These are phyloP conservation scores for Plasmodium inui DNA, from an alignment of 169 alveolate species.

Conservation along the genomic window DNA sequence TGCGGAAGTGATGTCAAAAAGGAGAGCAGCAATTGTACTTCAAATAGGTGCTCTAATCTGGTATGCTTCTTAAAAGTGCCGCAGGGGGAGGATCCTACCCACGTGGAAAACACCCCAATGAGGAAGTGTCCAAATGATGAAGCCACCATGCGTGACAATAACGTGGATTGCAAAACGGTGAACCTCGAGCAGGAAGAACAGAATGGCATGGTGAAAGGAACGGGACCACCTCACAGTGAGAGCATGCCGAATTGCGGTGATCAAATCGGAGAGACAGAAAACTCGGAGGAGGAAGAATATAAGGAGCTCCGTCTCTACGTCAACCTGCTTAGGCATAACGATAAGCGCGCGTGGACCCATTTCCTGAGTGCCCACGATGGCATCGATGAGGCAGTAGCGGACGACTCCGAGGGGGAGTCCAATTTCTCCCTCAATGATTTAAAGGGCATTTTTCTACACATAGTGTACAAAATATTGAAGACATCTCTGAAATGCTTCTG, in stretches of 20 bases:
- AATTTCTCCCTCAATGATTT: constrained; percentile 47
- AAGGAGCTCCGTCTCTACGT: constrained; percentile 22
- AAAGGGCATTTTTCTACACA: constrained; percentile 37
- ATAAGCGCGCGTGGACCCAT: constrained; percentile 4
- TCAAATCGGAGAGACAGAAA: neutral
- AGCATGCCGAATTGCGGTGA: neutral
- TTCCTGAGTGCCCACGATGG: neutral
- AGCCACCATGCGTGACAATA: neutral
- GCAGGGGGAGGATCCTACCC: neutral
- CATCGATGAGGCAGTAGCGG: neutral
- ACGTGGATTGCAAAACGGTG: neutral
- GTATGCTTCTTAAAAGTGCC: neutral
- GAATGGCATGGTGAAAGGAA: neutral
- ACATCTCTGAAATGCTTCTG: constrained; percentile 49
- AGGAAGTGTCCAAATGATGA: neutral
- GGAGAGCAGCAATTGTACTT: neutral
- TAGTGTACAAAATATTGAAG: constrained; percentile 52
- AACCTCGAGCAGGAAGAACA: neutral
- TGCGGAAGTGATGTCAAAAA: neutral
- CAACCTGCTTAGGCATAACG: constrained; percentile 33
- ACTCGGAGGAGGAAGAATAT: constrained; percentile 27
- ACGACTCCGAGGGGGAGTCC: neutral
- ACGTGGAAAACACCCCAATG: neutral
- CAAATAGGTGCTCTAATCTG: neutral
- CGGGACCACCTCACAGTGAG: neutral